phyloP scores from a whole-genome alignment of 2,329 filamentous ascomycete genomes.

The Pyrenochaeta sp. region DNA sequence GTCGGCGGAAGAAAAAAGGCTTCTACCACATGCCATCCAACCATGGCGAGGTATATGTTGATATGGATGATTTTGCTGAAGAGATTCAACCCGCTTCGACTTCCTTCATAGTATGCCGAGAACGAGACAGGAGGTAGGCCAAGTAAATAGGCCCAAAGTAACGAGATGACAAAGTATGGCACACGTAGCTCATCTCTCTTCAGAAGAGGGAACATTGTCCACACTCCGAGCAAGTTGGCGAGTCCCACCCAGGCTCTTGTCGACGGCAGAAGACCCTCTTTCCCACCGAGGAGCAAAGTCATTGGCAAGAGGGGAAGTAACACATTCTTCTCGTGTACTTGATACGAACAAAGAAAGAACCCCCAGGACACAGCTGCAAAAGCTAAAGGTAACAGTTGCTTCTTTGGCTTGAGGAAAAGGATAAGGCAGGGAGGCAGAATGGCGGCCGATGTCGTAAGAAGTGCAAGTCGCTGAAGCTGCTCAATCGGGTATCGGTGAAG shows the following conservation, averaged over 20 bases:
- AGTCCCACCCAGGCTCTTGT: slow-evolving; percentile 93
- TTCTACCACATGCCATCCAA: slow-evolving; percentile 81
- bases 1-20: slow-evolving; percentile 71
- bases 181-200: slow-evolving; percentile 82
- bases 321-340: slow-evolving; percentile 98
- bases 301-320: slow-evolving; percentile 91
- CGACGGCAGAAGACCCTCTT: slow-evolving; percentile 77
- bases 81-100: slow-evolving; percentile 55
- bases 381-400: slow-evolving; percentile 77
- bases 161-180: slow-evolving; percentile 83
- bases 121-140: slow-evolving; percentile 82
- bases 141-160: slow-evolving; percentile 90
- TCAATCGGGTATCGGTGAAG: slow-evolving; percentile 75
- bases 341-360: slow-evolving; percentile 97
- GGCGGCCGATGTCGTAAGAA: slow-evolving; percentile 75
- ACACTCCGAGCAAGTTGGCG: slow-evolving; percentile 85
- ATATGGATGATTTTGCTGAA: slow-evolving; percentile 76
- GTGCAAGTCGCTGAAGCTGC: slow-evolving; percentile 77
- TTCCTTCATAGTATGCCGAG: slow-evolving; percentile 66
- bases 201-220: slow-evolving; percentile 94
- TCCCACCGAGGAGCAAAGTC: slow-evolving; percentile 83
- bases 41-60: slow-evolving; percentile 78
- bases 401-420: slow-evolving; percentile 79
- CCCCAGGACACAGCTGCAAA: slow-evolving; percentile 90
- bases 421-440: slow-evolving; percentile 82